These are phyloP conservation scores for Epichloe amarillans DNA, from an alignment of 2,329 filamentous ascomycete genomes.

Conservation along the genomic window DNA sequence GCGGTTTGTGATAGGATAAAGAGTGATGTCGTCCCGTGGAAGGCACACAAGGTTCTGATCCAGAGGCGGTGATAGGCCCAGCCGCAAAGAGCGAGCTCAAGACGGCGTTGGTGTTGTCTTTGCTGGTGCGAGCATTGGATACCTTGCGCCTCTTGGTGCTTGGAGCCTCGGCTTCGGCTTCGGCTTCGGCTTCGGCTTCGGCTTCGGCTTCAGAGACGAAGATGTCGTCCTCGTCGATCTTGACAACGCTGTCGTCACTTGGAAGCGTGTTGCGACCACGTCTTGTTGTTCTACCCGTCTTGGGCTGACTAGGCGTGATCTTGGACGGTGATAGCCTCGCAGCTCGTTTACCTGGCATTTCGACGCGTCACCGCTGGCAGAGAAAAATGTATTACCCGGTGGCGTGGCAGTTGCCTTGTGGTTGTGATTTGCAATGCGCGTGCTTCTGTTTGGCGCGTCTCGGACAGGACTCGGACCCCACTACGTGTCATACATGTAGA, in stretches of 20 bases:
- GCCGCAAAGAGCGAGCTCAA: constrained; percentile 6
- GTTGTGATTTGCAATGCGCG: background rate
- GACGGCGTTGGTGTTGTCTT: background rate
- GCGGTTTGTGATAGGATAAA: constrained; percentile 33
- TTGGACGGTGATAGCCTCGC: background rate
- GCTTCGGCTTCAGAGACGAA: background rate
- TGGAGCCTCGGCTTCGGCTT: background rate
- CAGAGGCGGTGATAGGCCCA: background rate
- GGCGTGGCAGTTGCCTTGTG: background rate
- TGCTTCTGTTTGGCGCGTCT: constrained; percentile 1
- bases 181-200: too few species aligned
- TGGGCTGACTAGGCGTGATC: background rate
- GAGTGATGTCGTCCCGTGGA: constrained; percentile 8
- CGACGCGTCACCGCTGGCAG: background rate
- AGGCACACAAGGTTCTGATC: constrained; percentile 7
- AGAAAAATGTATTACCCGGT: background rate
- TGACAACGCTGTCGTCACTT: background rate
- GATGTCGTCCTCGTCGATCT: background rate
- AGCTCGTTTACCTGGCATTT: constrained; percentile 3
- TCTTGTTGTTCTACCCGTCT: background rate
- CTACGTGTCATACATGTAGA: background rate
- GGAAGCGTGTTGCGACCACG: background rate
- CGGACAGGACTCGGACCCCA: background rate
- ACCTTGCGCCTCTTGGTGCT: constrained; percentile 7
- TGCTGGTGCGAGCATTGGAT: background rate